Evolutionary conservation across 164 flowering plant genomes (phyloP), one percentile per base, ranked within the genome.

Genomic region (Pachysandra terminalis): DNA sequence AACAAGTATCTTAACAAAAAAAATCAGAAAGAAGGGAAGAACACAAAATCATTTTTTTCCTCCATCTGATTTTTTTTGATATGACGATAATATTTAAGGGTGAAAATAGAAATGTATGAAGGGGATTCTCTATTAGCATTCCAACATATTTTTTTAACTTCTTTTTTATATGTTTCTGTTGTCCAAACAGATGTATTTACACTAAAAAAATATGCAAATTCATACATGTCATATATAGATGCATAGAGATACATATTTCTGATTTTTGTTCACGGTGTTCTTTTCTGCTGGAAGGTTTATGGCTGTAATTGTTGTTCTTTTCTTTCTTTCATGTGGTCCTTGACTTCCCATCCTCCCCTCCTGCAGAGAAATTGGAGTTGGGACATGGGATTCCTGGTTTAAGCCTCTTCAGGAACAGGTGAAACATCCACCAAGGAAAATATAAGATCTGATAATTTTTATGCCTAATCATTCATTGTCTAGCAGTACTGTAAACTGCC

Each of bases 301-400:
- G n/a, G n/a, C n/a, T n/a, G n/a, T n/a, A n/a, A n/a, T n/a, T n/a
- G n/a, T n/a, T n/a, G n/a, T n/a, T n/a, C n/a, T n/a, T n/a, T n/a
- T n/a, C n/a, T n/a, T n/a, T n/a, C n/a, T n/a, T n/a, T n/a, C n/a
- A n/a, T n/a, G n/a, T n/a, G n/a, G n/a, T n/a, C n/a, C n/a, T n/a
- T n/a, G n/a, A n/a, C n/a, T n/a, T n/a, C n/a, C n/a, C n/a, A n/a
- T n/a, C n/a, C n/a, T n/a, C 57, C 49, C 61, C 49, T 57, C n/a
- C 27, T 81, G 71, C 80, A 96, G 99, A 69, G 97, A 93, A 84
- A 79, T 96, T 72, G 98, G 99, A 70, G 75, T 79, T 81, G 99
- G 99, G 70, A 3, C 85, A 57, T 85, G 90, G 93, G 98, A 91
- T 84, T 96, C 99, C 32, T 93, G 99, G 99, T 86, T 91, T 77